Evolutionary conservation across 2,329 filamentous ascomycete species (phyloP).

Genomic region (Penicillium olsonii): DNA sequence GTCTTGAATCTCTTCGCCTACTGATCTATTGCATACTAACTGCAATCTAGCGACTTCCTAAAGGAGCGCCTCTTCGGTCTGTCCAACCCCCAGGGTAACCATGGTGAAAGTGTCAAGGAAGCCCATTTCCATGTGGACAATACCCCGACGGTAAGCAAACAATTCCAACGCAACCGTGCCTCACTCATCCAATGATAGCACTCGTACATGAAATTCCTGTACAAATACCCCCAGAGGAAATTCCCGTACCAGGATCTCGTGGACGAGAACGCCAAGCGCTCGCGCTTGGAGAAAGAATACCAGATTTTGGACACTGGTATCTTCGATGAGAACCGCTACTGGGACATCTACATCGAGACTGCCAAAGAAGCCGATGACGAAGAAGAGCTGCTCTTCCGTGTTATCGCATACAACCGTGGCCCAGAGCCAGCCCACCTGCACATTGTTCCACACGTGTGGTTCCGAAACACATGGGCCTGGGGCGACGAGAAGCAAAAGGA

Average conservation of each 20-base stretch:
- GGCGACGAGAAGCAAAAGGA: slow-evolving; percentile 72
- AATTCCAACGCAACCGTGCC: not conserved
- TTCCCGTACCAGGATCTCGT: slow-evolving; percentile 92
- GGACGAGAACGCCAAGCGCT: slow-evolving; percentile 76
- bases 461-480: slow-evolving; percentile 97
- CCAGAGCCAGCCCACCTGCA: slow-evolving; percentile 87
- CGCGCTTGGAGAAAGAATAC: slow-evolving; percentile 80
- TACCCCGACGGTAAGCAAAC: slow-evolving; percentile 65
- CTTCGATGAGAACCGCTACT: slow-evolving; percentile 89
- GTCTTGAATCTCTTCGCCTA: not conserved
- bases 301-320: slow-evolving; percentile 86
- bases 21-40: not conserved
- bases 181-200: slow-evolving; percentile 57
- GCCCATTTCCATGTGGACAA: slow-evolving; percentile 96
- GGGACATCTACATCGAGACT: slow-evolving; percentile 96
- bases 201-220: slow-evolving; percentile 98
- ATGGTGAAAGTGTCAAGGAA: slow-evolving; percentile 96
- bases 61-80: slow-evolving; percentile 95
- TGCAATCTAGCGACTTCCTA: slow-evolving; percentile 69
- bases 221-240: slow-evolving; percentile 90
- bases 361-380: slow-evolving; percentile 91
- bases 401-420: slow-evolving; percentile 94
- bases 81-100: slow-evolving; percentile 94
- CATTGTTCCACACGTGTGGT: slow-evolving; percentile 94
- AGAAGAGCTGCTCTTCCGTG: slow-evolving; percentile 88